Percentiles rank a stretch among this genome's conserved stretches.
Evolutionary conservation across 1,284 basidiomycete genomes (phyloP).

Genomic region (Bondarzewia mesenterica): DNA sequence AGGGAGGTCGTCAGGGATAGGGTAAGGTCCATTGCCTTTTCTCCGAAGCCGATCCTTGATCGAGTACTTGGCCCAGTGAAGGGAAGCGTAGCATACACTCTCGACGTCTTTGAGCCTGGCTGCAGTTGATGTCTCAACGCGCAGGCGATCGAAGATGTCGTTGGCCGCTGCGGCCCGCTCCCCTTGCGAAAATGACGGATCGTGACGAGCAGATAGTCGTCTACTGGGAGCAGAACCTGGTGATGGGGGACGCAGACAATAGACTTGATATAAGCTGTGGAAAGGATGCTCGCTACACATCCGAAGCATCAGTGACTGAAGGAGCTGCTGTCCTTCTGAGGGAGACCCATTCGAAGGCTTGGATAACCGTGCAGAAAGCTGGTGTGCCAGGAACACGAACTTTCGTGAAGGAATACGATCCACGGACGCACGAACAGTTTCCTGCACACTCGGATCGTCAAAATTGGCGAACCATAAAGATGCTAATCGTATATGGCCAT

Average conservation of each 20-base stretch:
- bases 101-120: conserved; percentile 54
- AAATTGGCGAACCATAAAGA: conserved; percentile 92
- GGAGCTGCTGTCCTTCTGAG: conserved; percentile 48
- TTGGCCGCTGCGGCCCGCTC: conserved; percentile 58
- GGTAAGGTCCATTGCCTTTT: conserved; percentile 15
- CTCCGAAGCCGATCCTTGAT: conserved; percentile 24
- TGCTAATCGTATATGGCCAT: conserved; percentile 73
- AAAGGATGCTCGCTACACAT: conserved; percentile 92
- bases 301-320: conserved; percentile 62
- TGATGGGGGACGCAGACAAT: conserved; percentile 49
- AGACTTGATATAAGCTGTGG: conserved; percentile 89
- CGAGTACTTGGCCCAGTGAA: conserved; percentile 73
- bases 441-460: conserved; percentile 46
- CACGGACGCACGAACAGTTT: conserved; percentile 43
- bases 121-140: conserved; percentile 29
- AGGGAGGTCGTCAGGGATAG: conserved; percentile 33
- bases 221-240: conserved; percentile 1
- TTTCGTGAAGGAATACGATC: conserved; percentile 78
- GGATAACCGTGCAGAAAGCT: conserved; percentile 83
- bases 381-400: conserved; percentile 86
- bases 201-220: conserved; percentile 10
- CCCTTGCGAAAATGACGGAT: conserved; percentile 7
- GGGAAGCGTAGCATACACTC: conserved; percentile 61
- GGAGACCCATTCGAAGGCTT: conserved; percentile 25
- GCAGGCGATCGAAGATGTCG: conserved; percentile 59